Conservation (phyloP, 1,284 basidiomycete species). For the Sanghuangporus baumii region DNA sequence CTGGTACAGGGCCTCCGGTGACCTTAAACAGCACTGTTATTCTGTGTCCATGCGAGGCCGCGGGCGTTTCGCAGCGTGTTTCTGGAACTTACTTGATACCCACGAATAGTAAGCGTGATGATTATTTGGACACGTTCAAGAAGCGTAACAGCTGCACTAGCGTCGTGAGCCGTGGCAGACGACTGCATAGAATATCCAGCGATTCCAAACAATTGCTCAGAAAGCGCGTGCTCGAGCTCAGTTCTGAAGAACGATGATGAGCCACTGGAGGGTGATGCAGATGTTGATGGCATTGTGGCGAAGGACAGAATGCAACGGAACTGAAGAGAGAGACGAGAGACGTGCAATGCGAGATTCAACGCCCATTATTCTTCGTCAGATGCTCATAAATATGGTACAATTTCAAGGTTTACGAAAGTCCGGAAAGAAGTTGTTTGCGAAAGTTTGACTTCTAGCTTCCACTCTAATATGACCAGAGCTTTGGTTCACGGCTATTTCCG, state of each 20-base stretch:
- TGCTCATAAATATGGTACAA: not conserved
- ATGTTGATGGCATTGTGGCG: not conserved
- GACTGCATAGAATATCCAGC: slow-evolving; percentile 36
- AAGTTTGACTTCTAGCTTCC: not conserved
- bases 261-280: not conserved
- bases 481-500: not conserved
- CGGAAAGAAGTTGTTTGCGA: not conserved
- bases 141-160: slow-evolving; percentile 46
- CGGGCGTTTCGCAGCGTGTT: not conserved
- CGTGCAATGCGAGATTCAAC: not conserved
- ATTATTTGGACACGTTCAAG: slow-evolving; percentile 46
- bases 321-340: not conserved
- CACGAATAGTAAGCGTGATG: slow-evolving; percentile 45
- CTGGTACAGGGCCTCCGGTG: slow-evolving; percentile 9
- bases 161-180: slow-evolving; percentile 35
- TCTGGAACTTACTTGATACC: slow-evolving; percentile 40
- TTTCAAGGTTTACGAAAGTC: not conserved
- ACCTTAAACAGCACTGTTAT: not conserved
- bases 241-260: slow-evolving; percentile 38
- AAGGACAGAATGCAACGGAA: not conserved
- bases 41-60: not conserved
- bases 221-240: slow-evolving; percentile 50
- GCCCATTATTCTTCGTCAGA: not conserved
- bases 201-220: slow-evolving; percentile 57
- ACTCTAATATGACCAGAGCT: not conserved